phyloP scores from a whole-genome alignment of 1,139 yeast species.

The Arxiozyma heterogenica region DNA sequence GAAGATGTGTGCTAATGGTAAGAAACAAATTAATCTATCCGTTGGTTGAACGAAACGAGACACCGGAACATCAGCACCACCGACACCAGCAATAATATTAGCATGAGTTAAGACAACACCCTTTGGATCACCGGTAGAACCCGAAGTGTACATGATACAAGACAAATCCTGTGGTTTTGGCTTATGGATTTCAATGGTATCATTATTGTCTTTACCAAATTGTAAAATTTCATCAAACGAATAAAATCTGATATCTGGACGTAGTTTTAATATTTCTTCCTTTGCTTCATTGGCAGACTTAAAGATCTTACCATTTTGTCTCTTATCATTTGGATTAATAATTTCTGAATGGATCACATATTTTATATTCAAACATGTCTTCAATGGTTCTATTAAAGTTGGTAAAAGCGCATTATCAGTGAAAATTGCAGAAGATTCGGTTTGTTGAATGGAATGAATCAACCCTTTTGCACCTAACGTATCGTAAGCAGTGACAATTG shows the following conservation, averaged over 20 bases:
- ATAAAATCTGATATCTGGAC: constrained; percentile 66
- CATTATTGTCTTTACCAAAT: constrained; percentile 48
- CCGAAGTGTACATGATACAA: constrained; percentile 97
- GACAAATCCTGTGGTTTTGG: constrained; percentile 68
- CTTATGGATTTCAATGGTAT: constrained; percentile 30
- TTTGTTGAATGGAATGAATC: constrained; percentile 75
- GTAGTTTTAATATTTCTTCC: constrained; percentile 47
- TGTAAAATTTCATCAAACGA: constrained; percentile 57
- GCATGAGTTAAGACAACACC: constrained; percentile 83
- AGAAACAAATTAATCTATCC: constrained; percentile 75
- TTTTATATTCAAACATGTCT: constrained; percentile 53
- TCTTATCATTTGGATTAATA: constrained; percentile 53
- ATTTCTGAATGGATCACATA: constrained; percentile 63
- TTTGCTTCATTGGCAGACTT: constrained; percentile 46
- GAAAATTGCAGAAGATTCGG: constrained; percentile 68
- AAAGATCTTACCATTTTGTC: constrained; percentile 53
- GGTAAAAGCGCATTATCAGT: constrained; percentile 68
- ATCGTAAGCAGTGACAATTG: constrained; percentile 94
- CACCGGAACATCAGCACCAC: constrained; percentile 67
- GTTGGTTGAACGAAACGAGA: constrained; percentile 40
- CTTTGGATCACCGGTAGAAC: constrained; percentile 95
- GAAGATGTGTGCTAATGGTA: constrained; percentile 63
- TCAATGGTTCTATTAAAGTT: constrained; percentile 62
- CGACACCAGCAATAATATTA: constrained; percentile 75
- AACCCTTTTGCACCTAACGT: constrained; percentile 90